Conservation (phyloP, 1,284 basidiomycete species). For the Rhizoctonia solani region DNA sequence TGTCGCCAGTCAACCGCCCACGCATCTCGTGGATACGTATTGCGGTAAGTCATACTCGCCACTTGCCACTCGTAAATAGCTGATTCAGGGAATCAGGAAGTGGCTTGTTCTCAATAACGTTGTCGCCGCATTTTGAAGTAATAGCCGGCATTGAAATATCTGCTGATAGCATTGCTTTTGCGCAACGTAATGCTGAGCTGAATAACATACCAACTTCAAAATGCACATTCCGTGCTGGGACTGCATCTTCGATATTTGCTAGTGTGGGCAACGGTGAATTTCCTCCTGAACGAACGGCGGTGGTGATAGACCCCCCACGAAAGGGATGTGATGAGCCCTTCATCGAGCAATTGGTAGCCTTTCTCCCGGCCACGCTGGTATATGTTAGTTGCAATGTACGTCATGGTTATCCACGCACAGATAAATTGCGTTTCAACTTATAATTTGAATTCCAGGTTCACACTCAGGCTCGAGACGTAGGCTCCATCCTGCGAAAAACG, state of each 20-base stretch:
- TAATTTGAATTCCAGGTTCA: conserved; percentile 51
- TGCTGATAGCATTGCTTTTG: conserved; percentile 74
- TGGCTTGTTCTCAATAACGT: conserved; percentile 89
- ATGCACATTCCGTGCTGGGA: conserved; percentile 66
- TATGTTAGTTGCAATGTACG: conserved; percentile 90
- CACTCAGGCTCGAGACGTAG: conserved; percentile 82
- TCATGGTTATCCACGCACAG: conserved; percentile 44
- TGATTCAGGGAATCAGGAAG: conserved; percentile 49
- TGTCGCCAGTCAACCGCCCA: conserved; percentile 55
- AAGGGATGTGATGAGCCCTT: conserved; percentile 89
- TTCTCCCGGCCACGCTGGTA: conserved; percentile 72
- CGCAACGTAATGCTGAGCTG: conserved; percentile 77
- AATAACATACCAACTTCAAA: conserved; percentile 61
- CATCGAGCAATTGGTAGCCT: conserved; percentile 74
- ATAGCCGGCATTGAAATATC: conserved; percentile 93
- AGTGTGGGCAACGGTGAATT: conserved; percentile 61
- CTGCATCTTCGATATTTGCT: conserved; percentile 69
- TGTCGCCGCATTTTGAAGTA: conserved; percentile 74
- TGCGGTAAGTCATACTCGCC: conserved; percentile 55
- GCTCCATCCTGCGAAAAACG: conserved; percentile 62
- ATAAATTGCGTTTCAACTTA: background rate
- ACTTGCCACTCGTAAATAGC: conserved; percentile 41
- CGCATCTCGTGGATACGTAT: conserved; percentile 90
- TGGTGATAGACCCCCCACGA: conserved; percentile 85
- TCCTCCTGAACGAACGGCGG: conserved; percentile 67